Percentiles rank a stretch among this genome's conserved stretches.
Evolutionary conservation across 805 yeast genomes (phyloP).

Genomic region (Cyberlindnera japonica): DNA sequence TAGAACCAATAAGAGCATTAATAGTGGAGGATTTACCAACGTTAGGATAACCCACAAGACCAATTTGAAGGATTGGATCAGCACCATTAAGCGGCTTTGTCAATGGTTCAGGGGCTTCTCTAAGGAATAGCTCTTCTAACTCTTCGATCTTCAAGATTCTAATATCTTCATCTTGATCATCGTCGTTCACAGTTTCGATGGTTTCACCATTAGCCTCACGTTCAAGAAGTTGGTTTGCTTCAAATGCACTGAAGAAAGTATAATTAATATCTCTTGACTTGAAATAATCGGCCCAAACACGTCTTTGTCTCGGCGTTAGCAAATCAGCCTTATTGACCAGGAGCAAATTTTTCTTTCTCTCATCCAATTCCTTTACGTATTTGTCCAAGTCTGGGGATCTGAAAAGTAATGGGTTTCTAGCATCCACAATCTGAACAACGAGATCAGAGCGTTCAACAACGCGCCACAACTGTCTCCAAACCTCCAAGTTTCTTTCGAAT

Average conservation of each 20-base stretch:
- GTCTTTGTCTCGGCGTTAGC: constrained; percentile 70
- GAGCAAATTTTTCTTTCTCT: constrained; percentile 73
- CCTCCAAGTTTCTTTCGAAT: constrained; percentile 94
- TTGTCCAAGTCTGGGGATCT: constrained; percentile 83
- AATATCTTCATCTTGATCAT: constrained; percentile 44
- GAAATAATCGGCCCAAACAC: constrained; percentile 85
- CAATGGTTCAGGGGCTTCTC: constrained; percentile 70
- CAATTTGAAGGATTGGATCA: constrained; percentile 74
- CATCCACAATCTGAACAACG: constrained; percentile 96
- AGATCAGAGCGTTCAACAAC: constrained; percentile 93
- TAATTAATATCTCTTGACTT: constrained; percentile 63
- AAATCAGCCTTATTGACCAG: constrained; percentile 93
- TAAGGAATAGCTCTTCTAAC: constrained; percentile 73
- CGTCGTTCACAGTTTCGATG: constrained; percentile 25
- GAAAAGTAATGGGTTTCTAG: constrained; percentile 87
- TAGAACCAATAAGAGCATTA: constrained; percentile 93
- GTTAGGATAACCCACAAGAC: constrained; percentile 97
- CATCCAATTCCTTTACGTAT: constrained; percentile 74
- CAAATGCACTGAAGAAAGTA: constrained; percentile 89
- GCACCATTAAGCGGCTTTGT: constrained; percentile 54
- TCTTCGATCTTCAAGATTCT: constrained; percentile 79
- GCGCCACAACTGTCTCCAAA: constrained; percentile 98
- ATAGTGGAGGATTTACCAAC: constrained; percentile 97
- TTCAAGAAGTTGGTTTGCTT: constrained; percentile 74
- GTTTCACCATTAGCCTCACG: constrained; percentile 45